Base-by-base conservation (phyloP, 345 rosid genomes). In the Camelina sativa region DNA sequence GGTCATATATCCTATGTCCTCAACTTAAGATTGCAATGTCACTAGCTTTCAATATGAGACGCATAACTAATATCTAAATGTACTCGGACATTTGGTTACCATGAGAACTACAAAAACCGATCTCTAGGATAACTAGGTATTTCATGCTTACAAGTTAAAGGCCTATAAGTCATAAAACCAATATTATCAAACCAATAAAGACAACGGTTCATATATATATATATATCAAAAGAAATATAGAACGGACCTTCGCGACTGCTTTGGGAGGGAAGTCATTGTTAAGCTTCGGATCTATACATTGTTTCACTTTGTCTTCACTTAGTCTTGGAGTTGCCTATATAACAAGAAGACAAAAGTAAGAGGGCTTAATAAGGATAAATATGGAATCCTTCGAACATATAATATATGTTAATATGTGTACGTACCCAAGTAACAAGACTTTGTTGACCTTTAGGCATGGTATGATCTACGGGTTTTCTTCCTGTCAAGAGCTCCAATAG, bases 401-500 rank as follows among this genome's bases (percentile, higher is more conserved):
- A 15, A 30, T 59, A 6, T 50, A 59, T 37, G 54, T 23, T 44
- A 5, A 53, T 40, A 25, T 28, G 16, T 30, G 60, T 66, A 80
- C 89, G 34, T 16, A 96, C 98, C 99, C 98, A 96, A 40, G 98
- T 96, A 11, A 92, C 99, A 74, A 96, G 97, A 86, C 96, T 91
- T 62, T 96, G 97, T 76, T 96, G 99, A 35, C 99, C 99, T 84
- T 91, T 92, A 32, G 98, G 98, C 98, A 96, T 91, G 69, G 98
- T 96, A 73, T 96, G 99, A 65, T 92, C 99, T 38, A 92, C 98
- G 0, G 99, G 99, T 83, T 96, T 92, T 80, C 99, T 83, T 67
- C 99, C 99, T 0, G 99, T 92, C 77, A 96, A 81, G 11, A 96
- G 88, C 81, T 96, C 99, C 69, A 96, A 75, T 73, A 96, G 97